Conservation (phyloP, 106 monocot species). For the Dioscorea dumetorum region DNA sequence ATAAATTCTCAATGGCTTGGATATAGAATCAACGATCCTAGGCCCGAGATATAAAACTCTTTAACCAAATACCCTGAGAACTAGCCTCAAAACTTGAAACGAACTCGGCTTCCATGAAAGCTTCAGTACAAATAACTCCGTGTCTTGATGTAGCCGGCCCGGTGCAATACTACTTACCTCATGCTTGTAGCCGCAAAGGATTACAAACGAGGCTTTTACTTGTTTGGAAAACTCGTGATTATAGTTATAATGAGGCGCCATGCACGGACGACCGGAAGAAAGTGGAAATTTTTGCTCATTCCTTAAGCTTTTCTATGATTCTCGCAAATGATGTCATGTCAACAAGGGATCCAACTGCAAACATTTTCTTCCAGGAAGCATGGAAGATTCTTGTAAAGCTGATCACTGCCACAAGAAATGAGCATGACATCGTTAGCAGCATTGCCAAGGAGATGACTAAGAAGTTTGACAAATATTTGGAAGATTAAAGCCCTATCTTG, state of each 20-base stretch:
- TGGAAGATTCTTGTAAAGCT: constrained; percentile 84
- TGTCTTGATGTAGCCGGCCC: too few species aligned
- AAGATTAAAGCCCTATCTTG: constrained; percentile 72
- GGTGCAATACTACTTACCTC: too few species aligned
- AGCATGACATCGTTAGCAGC: constrained; percentile 32
- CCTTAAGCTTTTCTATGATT: constrained; percentile 71
- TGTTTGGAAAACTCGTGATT: constrained; percentile 69
- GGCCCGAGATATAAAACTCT: too few species aligned
- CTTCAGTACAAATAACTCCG: too few species aligned
- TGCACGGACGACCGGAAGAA: constrained; percentile 82
- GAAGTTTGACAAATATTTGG: constrained; percentile 95
- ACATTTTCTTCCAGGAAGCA: constrained; percentile 86
- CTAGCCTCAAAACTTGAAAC: too few species aligned
- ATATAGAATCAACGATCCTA: too few species aligned
- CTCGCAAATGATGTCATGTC: constrained; percentile 50
- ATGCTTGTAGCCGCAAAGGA: too few species aligned
- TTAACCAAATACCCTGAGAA: too few species aligned
- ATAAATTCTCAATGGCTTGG: too few species aligned
- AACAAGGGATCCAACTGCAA: constrained; percentile 57
- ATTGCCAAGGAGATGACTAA: constrained; percentile 71
- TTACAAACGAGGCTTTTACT: constrained; percentile 65
- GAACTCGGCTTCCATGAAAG: too few species aligned
- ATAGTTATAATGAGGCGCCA: constrained; percentile 82
- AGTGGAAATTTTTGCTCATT: constrained; percentile 66
- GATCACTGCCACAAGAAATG: constrained; percentile 26